A percentile compares a stretch with the other conserved stretches of the same genome.
These are phyloP conservation scores for Candida maesae DNA, from an alignment of 805 yeast species.

Conservation along the genomic window DNA sequence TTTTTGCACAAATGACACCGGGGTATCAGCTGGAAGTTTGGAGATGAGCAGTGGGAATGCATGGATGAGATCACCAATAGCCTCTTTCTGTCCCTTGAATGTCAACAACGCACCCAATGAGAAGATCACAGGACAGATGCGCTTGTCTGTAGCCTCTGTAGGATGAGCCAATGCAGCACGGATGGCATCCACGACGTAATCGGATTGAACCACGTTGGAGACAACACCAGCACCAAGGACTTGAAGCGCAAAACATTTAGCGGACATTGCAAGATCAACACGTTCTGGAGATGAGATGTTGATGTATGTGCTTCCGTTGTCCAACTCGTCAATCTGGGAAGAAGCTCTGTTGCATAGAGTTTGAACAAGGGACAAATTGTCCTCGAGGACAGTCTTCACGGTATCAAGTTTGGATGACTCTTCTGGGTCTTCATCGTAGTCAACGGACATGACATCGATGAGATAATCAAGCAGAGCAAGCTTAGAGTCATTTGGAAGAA, in stretches of 20 bases:
- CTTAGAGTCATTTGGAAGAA: neutral
- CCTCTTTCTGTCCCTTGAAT: slow-evolving; percentile 29
- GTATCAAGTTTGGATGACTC: slow-evolving; percentile 17
- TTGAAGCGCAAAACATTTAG: slow-evolving; percentile 56
- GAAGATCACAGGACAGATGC: slow-evolving; percentile 47
- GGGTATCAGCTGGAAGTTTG: slow-evolving; percentile 43
- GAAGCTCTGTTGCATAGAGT: slow-evolving; percentile 20
- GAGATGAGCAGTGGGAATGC: slow-evolving; percentile 47
- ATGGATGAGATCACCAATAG: slow-evolving; percentile 35
- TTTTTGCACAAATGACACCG: slow-evolving; percentile 44
- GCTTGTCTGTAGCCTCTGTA: slow-evolving; percentile 49
- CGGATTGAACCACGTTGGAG: slow-evolving; percentile 42
- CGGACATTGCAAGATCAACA: slow-evolving; percentile 45
- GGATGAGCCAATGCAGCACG: slow-evolving; percentile 49
- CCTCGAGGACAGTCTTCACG: slow-evolving; percentile 19
- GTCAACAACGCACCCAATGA: slow-evolving; percentile 56
- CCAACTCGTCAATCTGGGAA: slow-evolving; percentile 34
- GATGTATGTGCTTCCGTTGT: slow-evolving; percentile 54
- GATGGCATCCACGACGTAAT: slow-evolving; percentile 42
- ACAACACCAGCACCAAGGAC: slow-evolving; percentile 55
- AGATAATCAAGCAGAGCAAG: slow-evolving; percentile 7
- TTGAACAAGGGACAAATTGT: slow-evolving; percentile 9
- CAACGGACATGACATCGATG: slow-evolving; percentile 8
- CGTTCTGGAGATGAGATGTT: slow-evolving; percentile 48
- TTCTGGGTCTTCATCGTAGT: slow-evolving; percentile 28